Base-by-base conservation (phyloP, 805 yeast species). In the Candida insectalens region DNA sequence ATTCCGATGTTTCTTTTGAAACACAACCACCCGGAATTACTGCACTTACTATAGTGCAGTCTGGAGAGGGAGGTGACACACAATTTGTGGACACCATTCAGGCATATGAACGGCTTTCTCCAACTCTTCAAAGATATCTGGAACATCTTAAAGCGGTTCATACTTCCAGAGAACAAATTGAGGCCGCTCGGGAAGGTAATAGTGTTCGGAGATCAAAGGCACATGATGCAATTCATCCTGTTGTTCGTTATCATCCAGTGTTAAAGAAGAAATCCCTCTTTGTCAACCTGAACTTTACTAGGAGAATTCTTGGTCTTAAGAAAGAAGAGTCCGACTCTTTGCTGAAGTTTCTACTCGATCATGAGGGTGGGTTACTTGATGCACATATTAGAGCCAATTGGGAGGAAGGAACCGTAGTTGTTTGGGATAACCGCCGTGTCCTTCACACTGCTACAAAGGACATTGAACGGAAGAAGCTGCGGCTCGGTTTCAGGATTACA, bases 381-480 rank as follows among this genome's bases (percentile, higher is more conserved):
- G 63, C 79, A 44, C 83, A 79, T 44, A 60, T 78, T 35, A 70
- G 88, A 50, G 83, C 82, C 25, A 65, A 56, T 33, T 82, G 85
- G 81, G 78, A 73, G 47, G 75, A 77, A 33, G 69, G 70, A 32
- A 70, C 85, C 1, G 79, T 81, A 30, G 83, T 77, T 14, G 53
- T 79, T 20, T 82, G 89, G 88, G 89, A 82, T 50, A 81, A 82
- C 63, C 71, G 89, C 52, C 64, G 79, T 50, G 69, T 75, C 5
- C 57, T 70, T 20, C 89, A 82, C 53, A 62, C 81, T 12, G 84
- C 85, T 15, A 65, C 75, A n/a, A 67, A 73, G 36, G 88, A 81
- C 48, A 79, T 83, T 77, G 79, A 70, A 44, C 62, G 67, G 27
- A 77, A 80, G 13, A 68, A 65, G 27, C 63, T 71, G 16, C 70